phyloP scores from a whole-genome alignment of 495 filamentous ascomycete species.

The Podospora tetraspora region DNA sequence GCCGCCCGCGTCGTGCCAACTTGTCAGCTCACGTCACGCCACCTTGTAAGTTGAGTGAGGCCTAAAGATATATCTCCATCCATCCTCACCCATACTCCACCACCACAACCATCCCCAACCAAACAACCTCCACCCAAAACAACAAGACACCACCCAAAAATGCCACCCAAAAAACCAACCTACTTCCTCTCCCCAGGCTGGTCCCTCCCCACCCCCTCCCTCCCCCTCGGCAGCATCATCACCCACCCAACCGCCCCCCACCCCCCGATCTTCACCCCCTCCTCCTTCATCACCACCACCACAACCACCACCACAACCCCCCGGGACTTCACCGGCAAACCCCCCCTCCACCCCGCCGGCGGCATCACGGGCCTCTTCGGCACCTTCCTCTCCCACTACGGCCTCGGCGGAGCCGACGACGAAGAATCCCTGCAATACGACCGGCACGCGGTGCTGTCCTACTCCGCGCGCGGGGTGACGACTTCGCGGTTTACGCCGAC shows the following conservation, averaged over 20 bases:
- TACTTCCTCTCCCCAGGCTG: conserved; percentile 19
- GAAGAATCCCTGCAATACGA: conserved; percentile 15
- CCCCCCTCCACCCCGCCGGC: background rate
- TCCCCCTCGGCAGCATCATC: conserved; percentile 18
- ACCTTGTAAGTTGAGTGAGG: background rate
- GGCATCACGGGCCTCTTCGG: conserved; percentile 6
- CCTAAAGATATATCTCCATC: background rate
- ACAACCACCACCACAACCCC: background rate
- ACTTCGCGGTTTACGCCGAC: background rate
- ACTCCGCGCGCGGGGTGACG: conserved; percentile 4
- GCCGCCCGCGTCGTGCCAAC: background rate
- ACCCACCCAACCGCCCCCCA: conserved; percentile 17
- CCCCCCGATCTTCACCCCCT: conserved; percentile 12
- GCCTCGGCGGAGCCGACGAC: conserved; percentile 5
- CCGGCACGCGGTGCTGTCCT: conserved; percentile 13
- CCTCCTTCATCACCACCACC: background rate
- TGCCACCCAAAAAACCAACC: background rate
- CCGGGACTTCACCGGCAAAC: background rate
- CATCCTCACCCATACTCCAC: background rate
- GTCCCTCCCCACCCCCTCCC: background rate
- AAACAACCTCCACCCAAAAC: background rate
- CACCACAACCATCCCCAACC: background rate
- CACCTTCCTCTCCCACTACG: conserved; percentile 13
- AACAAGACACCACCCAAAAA: background rate
- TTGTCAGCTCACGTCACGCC: background rate